Evolutionary conservation across 1,284 basidiomycete genomes (phyloP).

Genomic region (Tremellales sp.): DNA sequence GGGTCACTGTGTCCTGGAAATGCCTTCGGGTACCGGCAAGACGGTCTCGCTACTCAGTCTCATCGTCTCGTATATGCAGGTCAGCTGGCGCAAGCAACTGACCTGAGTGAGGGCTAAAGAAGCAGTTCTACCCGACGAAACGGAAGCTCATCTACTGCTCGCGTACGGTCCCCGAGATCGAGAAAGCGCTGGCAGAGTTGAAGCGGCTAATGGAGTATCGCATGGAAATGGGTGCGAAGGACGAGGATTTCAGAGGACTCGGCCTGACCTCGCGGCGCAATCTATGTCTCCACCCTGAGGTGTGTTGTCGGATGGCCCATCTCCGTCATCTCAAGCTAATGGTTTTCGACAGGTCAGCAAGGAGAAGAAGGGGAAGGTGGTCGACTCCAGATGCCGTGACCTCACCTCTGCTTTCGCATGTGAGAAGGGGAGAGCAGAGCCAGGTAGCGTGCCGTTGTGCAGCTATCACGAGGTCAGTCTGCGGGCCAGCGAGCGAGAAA

Average conservation of each 20-base stretch:
- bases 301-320: constrained; percentile 37
- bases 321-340: not conserved
- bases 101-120: not conserved
- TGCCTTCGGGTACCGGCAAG: constrained; percentile 99
- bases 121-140: constrained; percentile 83
- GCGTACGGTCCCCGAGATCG: constrained; percentile 99
- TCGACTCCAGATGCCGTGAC: constrained; percentile 95
- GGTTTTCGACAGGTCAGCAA: constrained; percentile 65
- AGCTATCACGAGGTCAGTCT: constrained; percentile 84
- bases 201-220: constrained; percentile 93
- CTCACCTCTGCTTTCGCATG: constrained; percentile 82
- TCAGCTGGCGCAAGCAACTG: constrained; percentile 41
- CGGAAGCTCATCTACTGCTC: constrained; percentile 99
- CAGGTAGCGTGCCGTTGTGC: constrained; percentile 88
- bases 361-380: constrained; percentile 96
- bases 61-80: constrained; percentile 98
- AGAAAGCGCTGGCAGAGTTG: constrained; percentile 94
- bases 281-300: constrained; percentile 91
- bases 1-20: constrained; percentile 98
- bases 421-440: constrained; percentile 79
- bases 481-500: too few relatives aligned
- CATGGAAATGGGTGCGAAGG: constrained; percentile 69
- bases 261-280: constrained; percentile 96
- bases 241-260: constrained; percentile 78
- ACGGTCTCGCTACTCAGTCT: constrained; percentile 93